Percentiles rank a stretch among this genome's conserved stretches.
Conservation (phyloP, 306 rosid genomes). For the Cucumis cinereus region DNA sequence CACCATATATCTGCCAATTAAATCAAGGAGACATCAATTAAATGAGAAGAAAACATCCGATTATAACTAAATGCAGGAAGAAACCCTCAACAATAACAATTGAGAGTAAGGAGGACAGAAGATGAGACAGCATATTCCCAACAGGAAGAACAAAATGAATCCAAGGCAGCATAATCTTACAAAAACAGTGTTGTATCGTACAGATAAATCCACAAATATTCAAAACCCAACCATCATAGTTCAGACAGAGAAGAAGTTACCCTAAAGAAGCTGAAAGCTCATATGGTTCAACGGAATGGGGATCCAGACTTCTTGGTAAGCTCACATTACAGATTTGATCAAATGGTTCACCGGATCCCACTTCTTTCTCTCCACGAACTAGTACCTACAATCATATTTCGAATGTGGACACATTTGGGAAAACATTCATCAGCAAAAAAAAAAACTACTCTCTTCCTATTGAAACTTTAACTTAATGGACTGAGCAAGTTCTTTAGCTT, state of each 20-base stretch:
- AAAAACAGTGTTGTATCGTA: background rate
- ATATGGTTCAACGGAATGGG: conserved; percentile 80
- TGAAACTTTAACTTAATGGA: background rate
- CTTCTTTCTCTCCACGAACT: conserved; percentile 47
- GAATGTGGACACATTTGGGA: background rate
- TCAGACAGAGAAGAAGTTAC: conserved; percentile 23
- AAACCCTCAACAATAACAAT: background rate
- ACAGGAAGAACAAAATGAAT: conserved; percentile 10
- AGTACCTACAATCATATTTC: conserved; percentile 34
- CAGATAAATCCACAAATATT: background rate
- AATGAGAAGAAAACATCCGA: background rate
- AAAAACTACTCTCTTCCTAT: background rate
- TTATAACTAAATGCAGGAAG: background rate
- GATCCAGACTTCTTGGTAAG: conserved; percentile 85
- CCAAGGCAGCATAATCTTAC: conserved; percentile 2
- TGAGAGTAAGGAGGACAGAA: conserved; percentile 3
- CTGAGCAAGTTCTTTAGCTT: background rate
- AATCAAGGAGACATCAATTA: conserved; percentile 15
- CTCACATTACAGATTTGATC: conserved; percentile 89
- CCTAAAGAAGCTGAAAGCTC: conserved; percentile 96
- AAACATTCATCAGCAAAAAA: background rate
- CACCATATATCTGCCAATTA: conserved; percentile 75
- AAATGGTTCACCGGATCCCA: conserved; percentile 46
- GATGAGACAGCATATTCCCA: background rate
- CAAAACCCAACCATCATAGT: background rate